A percentile compares a stretch with the other conserved stretches of the same genome.
These are phyloP conservation scores for Coemansia furcata DNA, from an alignment of 192 early-diverging fungal genomes.

Conservation along the genomic window DNA sequence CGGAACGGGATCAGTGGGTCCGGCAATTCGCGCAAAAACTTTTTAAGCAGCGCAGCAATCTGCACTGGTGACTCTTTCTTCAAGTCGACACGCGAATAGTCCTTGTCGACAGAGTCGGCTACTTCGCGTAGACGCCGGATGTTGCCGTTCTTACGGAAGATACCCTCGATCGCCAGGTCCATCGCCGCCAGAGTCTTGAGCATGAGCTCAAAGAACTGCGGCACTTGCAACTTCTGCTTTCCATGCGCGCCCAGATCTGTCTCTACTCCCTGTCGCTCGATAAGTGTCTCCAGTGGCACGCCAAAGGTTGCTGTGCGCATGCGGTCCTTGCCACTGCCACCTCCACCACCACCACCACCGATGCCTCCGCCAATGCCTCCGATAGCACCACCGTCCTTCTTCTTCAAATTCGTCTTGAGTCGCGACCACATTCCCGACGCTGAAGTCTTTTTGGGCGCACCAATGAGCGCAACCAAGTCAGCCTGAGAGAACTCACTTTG, in stretches of 20 bases:
- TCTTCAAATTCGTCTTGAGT: conserved; percentile 63
- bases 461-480: conserved; percentile 77
- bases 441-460: conserved; percentile 64
- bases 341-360: background rate
- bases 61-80: conserved; percentile 79
- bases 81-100: conserved; percentile 70
- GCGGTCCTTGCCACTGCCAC: conserved; percentile 35
- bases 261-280: conserved; percentile 81
- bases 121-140: conserved; percentile 86
- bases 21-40: conserved; percentile 93
- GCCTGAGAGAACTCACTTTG: conserved; percentile 66
- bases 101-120: conserved; percentile 80
- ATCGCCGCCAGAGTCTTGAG: conserved; percentile 72
- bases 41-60: conserved; percentile 92
- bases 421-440: conserved; percentile 67
- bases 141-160: conserved; percentile 98
- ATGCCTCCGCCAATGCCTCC: conserved; percentile 13
- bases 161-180: conserved; percentile 83
- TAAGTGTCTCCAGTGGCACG: conserved; percentile 77
- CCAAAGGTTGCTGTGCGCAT: conserved; percentile 84
- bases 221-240: conserved; percentile 68
- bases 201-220: conserved; percentile 80
- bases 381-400: conserved; percentile 43
- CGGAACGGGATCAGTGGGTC: conserved; percentile 92
- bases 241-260: conserved; percentile 67